Base-by-base conservation (phyloP, 768 basidiomycete species). In the Lentinus tigrinus region DNA sequence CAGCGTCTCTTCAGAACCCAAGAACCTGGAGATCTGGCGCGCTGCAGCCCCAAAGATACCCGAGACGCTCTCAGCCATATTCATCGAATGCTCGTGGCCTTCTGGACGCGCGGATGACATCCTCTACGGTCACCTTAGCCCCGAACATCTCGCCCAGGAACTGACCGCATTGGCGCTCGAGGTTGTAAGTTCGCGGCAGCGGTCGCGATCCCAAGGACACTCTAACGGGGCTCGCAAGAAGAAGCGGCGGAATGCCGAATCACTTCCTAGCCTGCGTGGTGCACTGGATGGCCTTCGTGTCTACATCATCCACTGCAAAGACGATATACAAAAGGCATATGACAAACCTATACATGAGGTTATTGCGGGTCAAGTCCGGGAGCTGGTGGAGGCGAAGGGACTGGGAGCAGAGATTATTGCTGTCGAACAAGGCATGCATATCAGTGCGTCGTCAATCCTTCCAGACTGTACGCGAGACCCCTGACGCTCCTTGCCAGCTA, bases 1-100 rank as follows among this genome's bases (percentile, higher is more conserved):
- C 73, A 81, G 82, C 49, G 65, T 95, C 47, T 79, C 89, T 6
- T n/a, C 67, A 16, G 71, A 74, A 14, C 87, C 88, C 4, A 79
- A 75, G 50, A 95, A 87, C 38, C 76, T 78, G 26, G 72, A 78
- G 40, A 86, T 98, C 47, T 98, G 95, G 96, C 81, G 80, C 39
- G 81, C 78, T 26, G 94, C 93, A 0, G 95, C 95, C 4, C 77
- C 83, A 44, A 86, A 85, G 71, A 84, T 97, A 64, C 84, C 85
- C 0, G 77, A 84, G 23, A 76, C 74, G 3, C 81, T 98, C 16
- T 80, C 82, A 31, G 79, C 84, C n/a, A 81, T 98, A 56, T 98
- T 98, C 69, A 92, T 98, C 68, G 96, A 98, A 75, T 98, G 96
- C 71, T 96, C 94, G 1, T 94, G 88, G 76, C 85, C 89, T 21